phyloP scores from a whole-genome alignment of 176 grass and related monocot species.

The Carex scoparia region DNA sequence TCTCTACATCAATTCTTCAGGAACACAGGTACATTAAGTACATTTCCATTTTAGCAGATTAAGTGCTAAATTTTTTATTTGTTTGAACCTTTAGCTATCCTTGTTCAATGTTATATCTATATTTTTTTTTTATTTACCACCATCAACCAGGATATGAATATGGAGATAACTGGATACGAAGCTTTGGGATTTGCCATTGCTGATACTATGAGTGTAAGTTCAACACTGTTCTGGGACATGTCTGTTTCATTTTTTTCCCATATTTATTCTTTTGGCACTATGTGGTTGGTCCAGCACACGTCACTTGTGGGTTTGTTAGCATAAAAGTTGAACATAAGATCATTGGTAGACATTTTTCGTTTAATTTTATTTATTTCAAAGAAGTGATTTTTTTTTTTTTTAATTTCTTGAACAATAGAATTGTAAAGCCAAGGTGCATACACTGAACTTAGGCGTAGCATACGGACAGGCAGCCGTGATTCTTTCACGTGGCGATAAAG shows the following conservation, averaged over 20 bases:
- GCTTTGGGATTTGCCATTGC: slow-evolving; percentile 72
- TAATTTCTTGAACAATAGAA: slow-evolving; percentile 37
- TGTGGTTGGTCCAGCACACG: background rate
- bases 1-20: slow-evolving; percentile 70
- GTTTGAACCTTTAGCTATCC: background rate
- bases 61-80: background rate
- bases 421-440: slow-evolving; percentile 82
- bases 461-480: slow-evolving; percentile 91
- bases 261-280: slow-evolving; percentile 1
- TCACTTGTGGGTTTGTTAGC: background rate
- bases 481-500: slow-evolving; percentile 73
- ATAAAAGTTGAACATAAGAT: background rate
- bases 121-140: slow-evolving; percentile 11
- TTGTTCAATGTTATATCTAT: slow-evolving; percentile 4
- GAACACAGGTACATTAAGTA: slow-evolving; percentile 45
- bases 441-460: slow-evolving; percentile 78
- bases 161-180: slow-evolving; percentile 65
- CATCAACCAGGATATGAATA: slow-evolving; percentile 61
- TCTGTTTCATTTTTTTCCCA: background rate
- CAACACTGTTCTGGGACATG: background rate
- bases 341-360: background rate
- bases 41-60: background rate
- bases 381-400: slow-evolving; percentile 2
- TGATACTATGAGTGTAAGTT: slow-evolving; percentile 79
- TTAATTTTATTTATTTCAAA: slow-evolving; percentile 16